Conservation (phyloP, 2,329 filamentous ascomycete species). For the Huntiella bhutanensis region DNA sequence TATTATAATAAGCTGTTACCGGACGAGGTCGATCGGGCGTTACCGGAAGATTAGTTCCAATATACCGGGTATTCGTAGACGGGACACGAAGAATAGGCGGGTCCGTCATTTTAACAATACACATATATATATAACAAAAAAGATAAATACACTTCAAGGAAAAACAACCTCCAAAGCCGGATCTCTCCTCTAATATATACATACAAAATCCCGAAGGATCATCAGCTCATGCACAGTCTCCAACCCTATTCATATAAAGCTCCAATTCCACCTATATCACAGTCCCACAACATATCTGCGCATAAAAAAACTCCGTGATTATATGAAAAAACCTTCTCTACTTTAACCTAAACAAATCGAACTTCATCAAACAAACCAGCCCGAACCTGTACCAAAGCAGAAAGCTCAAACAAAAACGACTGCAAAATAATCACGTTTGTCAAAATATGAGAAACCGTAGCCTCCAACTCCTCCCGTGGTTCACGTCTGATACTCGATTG, state of each 20-base stretch:
- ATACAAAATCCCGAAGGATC: no score
- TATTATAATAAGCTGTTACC: background rate
- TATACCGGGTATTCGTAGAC: background rate
- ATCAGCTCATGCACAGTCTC: no score
- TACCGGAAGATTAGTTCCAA: background rate
- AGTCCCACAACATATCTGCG: no score
- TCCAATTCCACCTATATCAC: no score
- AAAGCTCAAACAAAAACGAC: slow-evolving; percentile 60
- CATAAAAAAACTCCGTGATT: background rate
- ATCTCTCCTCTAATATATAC: no score
- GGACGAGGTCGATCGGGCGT: background rate
- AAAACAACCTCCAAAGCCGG: no score
- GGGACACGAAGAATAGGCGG: background rate
- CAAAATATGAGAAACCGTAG: slow-evolving; percentile 57
- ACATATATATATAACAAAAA: no score
- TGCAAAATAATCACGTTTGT: slow-evolving; percentile 67
- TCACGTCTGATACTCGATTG: slow-evolving; percentile 15
- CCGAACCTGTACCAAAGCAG: slow-evolving; percentile 54
- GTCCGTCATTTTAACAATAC: background rate
- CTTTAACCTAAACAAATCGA: slow-evolving; percentile 27
- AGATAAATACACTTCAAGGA: no score
- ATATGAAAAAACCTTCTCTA: background rate
- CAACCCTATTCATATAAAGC: no score
- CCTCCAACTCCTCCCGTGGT: slow-evolving; percentile 21
- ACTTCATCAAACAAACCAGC: slow-evolving; percentile 62